Evolutionary conservation across 75 land plant species (phyloP).

Genomic region (Isoetes taiwanensis): DNA sequence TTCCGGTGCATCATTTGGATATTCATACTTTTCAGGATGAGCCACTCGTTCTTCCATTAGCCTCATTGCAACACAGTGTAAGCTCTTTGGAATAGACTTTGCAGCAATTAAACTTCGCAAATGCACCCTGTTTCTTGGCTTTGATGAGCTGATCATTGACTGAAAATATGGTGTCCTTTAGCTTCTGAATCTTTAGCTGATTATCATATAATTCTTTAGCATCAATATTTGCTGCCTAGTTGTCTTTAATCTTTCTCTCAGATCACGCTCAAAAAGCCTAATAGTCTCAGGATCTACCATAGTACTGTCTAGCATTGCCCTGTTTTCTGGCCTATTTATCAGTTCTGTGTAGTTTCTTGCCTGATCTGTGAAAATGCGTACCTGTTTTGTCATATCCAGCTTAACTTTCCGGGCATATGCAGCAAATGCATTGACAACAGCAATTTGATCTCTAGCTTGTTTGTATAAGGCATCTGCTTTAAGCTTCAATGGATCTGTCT

Average conservation of each 20-base stretch:
- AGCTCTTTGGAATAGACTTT: slow-evolving; percentile 11
- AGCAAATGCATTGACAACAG: slow-evolving; percentile 58
- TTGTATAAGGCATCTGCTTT: slow-evolving; percentile 47
- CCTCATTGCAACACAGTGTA: slow-evolving; percentile 9
- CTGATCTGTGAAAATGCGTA: slow-evolving; percentile 47
- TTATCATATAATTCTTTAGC: slow-evolving; percentile 74
- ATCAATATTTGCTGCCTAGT: slow-evolving; percentile 25
- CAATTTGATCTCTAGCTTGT: slow-evolving; percentile 69
- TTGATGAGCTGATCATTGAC: slow-evolving; percentile 35
- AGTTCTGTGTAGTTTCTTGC: slow-evolving; percentile 38
- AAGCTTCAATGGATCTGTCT: slow-evolving; percentile 48
- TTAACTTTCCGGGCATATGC: slow-evolving; percentile 64
- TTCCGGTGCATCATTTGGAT: slow-evolving; percentile 9
- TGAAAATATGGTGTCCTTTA: slow-evolving; percentile 75
- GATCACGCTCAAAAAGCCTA: slow-evolving; percentile 70
- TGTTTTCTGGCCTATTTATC: slow-evolving; percentile 13
- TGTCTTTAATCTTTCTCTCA: slow-evolving; percentile 50
- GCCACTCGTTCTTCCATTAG: not conserved
- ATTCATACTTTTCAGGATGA: not conserved
- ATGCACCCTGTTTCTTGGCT: slow-evolving; percentile 13
- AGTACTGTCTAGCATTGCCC: slow-evolving; percentile 28
- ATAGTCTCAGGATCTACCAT: slow-evolving; percentile 46
- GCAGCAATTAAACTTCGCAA: slow-evolving; percentile 13
- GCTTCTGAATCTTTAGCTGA: slow-evolving; percentile 89
- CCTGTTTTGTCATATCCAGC: slow-evolving; percentile 56